These are phyloP conservation scores for Coniella vitis DNA, from an alignment of 2,329 filamentous ascomycete species.

Conservation along the genomic window DNA sequence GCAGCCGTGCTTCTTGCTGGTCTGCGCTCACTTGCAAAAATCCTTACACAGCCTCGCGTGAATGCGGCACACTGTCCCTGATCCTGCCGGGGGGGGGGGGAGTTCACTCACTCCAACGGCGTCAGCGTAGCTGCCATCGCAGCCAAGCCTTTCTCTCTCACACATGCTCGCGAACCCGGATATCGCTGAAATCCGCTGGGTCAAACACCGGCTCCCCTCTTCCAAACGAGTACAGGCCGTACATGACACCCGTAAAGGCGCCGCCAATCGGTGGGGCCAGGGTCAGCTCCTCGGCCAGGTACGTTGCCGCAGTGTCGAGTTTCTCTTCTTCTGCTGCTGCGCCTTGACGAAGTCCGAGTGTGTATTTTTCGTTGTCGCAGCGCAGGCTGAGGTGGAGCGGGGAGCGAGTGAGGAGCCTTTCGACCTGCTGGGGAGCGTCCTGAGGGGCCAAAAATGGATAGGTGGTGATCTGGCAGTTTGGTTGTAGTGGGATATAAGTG, in stretches of 20 bases:
- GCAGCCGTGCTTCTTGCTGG: too few species aligned
- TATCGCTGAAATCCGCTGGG: slow-evolving; percentile 24
- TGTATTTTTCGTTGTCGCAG: slow-evolving; percentile 4
- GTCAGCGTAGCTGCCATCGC: too few species aligned
- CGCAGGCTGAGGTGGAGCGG: background rate
- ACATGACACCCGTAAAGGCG: slow-evolving; percentile 26
- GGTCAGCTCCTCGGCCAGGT: slow-evolving; percentile 19
- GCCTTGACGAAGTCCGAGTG: background rate
- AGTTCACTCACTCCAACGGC: too few species aligned
- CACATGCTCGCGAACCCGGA: slow-evolving; percentile 11
- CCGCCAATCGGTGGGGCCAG: slow-evolving; percentile 24
- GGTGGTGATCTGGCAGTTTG: slow-evolving; percentile 4
- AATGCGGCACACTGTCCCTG: too few species aligned
- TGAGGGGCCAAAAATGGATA: slow-evolving; percentile 5
- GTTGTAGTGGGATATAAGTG: too few species aligned
- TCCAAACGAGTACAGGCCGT: slow-evolving; percentile 25
- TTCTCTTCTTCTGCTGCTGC: background rate
- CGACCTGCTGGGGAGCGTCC: background rate
- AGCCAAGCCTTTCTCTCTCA: too few species aligned
- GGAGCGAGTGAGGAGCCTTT: background rate
- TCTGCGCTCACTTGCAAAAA: too few species aligned
- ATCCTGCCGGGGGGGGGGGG: too few species aligned
- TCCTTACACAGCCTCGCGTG: too few species aligned
- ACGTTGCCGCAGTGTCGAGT: too few species aligned
- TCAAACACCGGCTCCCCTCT: slow-evolving; percentile 25